Percentiles rank a stretch among this genome's conserved stretches.
Conservation (phyloP, 2,329 filamentous ascomycete genomes). For the Proliferodiscus dingleyae region DNA sequence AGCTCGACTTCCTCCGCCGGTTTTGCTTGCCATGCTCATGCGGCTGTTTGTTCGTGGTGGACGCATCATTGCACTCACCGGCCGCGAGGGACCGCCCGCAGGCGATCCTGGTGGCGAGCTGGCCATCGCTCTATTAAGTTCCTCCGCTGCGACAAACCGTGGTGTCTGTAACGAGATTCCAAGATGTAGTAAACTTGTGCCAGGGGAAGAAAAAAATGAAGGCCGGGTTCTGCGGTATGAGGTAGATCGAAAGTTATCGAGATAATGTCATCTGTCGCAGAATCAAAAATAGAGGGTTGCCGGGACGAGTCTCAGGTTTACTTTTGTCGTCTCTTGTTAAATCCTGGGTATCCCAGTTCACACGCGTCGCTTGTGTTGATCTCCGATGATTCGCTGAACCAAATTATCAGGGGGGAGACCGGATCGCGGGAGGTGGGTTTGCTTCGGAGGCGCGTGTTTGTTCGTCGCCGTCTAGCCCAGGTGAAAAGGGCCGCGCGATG, state of each 20-base stretch:
- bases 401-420: background rate
- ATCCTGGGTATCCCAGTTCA: background rate
- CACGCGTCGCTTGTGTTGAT: conserved; percentile 7
- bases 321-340: background rate
- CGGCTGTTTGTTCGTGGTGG: conserved; percentile 75
- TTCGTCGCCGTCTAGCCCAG: too few species aligned
- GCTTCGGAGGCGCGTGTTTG: too few species aligned
- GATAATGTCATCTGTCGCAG: conserved; percentile 6
- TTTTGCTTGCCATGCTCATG: conserved; percentile 76
- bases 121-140: conserved; percentile 48
- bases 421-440: background rate
- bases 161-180: background rate
- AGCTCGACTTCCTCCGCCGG: conserved; percentile 69
- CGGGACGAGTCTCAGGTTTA: background rate
- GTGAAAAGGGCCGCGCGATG: too few species aligned
- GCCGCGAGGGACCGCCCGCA: conserved; percentile 54
- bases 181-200: background rate
- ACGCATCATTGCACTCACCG: conserved; percentile 76
- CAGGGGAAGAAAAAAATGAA: too few species aligned
- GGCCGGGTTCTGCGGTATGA: too few species aligned
- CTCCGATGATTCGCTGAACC: conserved; percentile 5
- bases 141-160: conserved; percentile 31
- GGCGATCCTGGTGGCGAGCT: conserved; percentile 67
- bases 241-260: too few species aligned
- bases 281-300: too few species aligned